Evolutionary conservation across 768 basidiomycete species (phyloP), one percentile per base, ranked within the genome.

Genomic region (Rhodocollybia butyracea): DNA sequence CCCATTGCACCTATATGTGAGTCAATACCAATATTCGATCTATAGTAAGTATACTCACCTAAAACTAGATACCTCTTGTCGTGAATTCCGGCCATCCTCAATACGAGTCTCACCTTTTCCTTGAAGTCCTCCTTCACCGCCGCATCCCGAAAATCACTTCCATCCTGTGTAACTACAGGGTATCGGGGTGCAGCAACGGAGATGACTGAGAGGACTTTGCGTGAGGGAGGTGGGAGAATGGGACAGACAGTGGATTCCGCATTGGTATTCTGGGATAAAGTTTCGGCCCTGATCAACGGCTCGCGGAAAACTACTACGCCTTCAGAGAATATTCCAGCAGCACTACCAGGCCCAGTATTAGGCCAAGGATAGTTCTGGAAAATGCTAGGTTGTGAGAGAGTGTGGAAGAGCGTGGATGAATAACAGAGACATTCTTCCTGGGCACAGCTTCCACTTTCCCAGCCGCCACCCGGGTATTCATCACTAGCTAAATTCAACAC

Each of bases 231-330:
- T 63, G 65, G 19, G 54, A 63, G 54, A 61, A 68, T 59, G 19
- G 45, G 45, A 13, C 24, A 24, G 45, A 46, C 31, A 27, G n/a
- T n/a, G n/a, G 45, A 46, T 10, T 46, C 26, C 1, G 13, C 17
- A 29, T n/a, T 30, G 17, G 22, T 26, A 17, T 29, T 2, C 22
- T 12, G 13, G 7, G n/a, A n/a, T n/a, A n/a, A n/a, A n/a, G n/a
- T n/a, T n/a, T n/a, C n/a, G n/a, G n/a, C n/a, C n/a, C n/a, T n/a
- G n/a, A n/a, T 61, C 22, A 68, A 59, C 40, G 68, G 67, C 42
- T 65, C 63, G 30, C 64, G 65, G 61, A 68, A 68, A 2, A 68
- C 53, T 31, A 68, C 67, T n/a, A 68, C 38, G 17, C 48, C 48
- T 29, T 36, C 34, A 19, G 48, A 51, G 32, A 51, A 51, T 39